Percentiles rank a stretch among this genome's conserved stretches.
These are phyloP conservation scores for Lophiotrema nucula DNA, from an alignment of 495 filamentous ascomycete genomes.

Conservation along the genomic window DNA sequence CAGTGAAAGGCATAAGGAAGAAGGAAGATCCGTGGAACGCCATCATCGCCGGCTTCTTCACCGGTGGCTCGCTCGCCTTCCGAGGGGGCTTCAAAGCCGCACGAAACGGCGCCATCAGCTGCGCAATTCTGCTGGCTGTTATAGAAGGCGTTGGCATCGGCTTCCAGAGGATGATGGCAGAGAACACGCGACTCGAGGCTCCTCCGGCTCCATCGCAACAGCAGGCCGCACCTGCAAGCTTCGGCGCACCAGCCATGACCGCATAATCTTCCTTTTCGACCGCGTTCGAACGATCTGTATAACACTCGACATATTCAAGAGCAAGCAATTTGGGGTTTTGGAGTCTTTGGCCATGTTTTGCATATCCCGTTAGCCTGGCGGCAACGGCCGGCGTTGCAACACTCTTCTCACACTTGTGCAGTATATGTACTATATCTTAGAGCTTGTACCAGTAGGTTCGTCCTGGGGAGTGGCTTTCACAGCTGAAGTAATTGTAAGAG, in stretches of 20 bases:
- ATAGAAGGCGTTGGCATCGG: constrained; percentile 98
- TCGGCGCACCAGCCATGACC: neutral
- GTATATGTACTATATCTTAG: neutral
- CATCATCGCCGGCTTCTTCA: constrained; percentile 95
- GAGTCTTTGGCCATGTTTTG: neutral
- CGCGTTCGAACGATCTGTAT: too few relatives aligned
- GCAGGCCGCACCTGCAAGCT: neutral
- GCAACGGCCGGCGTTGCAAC: neutral
- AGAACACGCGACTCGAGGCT: constrained; percentile 76
- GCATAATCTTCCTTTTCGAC: too few relatives aligned
- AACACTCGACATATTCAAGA: too few relatives aligned
- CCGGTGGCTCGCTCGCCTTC: constrained; percentile 85
- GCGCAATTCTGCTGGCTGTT: constrained; percentile 87
- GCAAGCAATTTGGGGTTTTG: neutral
- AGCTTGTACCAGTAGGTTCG: too few relatives aligned
- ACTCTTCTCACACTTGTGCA: neutral
- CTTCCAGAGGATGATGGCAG: constrained; percentile 94
- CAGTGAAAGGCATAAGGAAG: constrained; percentile 90
- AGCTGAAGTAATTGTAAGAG: too few relatives aligned
- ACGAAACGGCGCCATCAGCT: constrained; percentile 91
- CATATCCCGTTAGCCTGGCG: neutral
- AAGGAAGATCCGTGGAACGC: constrained; percentile 98
- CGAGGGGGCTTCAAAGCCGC: constrained; percentile 86
- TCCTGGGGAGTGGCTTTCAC: too few relatives aligned
- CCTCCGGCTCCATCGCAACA: constrained; percentile 40